Evolutionary conservation across 257 asterid species (phyloP).

Genomic region (Cinchona pubescens): DNA sequence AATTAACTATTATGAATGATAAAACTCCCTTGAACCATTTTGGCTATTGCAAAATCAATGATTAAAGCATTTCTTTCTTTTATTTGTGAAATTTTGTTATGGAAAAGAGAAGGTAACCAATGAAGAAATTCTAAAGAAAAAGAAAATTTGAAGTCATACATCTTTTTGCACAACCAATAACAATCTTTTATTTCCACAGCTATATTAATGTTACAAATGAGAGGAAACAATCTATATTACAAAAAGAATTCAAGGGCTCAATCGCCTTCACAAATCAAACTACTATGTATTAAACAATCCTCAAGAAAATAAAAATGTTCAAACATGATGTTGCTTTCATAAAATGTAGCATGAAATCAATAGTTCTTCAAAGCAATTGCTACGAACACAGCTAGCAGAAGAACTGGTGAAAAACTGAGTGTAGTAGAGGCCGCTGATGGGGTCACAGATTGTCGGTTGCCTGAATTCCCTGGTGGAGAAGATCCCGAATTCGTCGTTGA

Average conservation of each 20-base stretch:
- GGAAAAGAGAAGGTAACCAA: neutral
- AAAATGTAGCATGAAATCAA: slow-evolving; percentile 2
- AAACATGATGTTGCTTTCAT: neutral
- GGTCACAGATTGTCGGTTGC: slow-evolving; percentile 17
- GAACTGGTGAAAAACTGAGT: slow-evolving; percentile 24
- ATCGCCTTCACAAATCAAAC: neutral
- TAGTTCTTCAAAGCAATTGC: slow-evolving; percentile 29
- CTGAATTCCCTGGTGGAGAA: slow-evolving; percentile 17
- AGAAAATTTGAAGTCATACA: neutral
- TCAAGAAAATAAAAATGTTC: neutral
- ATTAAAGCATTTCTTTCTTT: neutral
- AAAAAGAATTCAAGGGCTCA: neutral
- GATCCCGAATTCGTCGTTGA: slow-evolving; percentile 10
- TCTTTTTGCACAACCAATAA: neutral
- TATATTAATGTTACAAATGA: neutral
- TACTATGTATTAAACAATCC: neutral
- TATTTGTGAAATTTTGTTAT: neutral
- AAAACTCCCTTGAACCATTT: neutral
- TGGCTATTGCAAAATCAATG: neutral
- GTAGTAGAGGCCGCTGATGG: slow-evolving; percentile 34
- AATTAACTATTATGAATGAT: neutral
- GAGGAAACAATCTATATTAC: neutral
- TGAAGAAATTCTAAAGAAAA: neutral
- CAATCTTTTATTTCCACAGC: neutral
- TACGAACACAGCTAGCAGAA: slow-evolving; percentile 22